Percentiles rank a stretch among this genome's conserved stretches.
phyloP scores from a whole-genome alignment of 345 rosid genomes.

The Gossypium turneri region DNA sequence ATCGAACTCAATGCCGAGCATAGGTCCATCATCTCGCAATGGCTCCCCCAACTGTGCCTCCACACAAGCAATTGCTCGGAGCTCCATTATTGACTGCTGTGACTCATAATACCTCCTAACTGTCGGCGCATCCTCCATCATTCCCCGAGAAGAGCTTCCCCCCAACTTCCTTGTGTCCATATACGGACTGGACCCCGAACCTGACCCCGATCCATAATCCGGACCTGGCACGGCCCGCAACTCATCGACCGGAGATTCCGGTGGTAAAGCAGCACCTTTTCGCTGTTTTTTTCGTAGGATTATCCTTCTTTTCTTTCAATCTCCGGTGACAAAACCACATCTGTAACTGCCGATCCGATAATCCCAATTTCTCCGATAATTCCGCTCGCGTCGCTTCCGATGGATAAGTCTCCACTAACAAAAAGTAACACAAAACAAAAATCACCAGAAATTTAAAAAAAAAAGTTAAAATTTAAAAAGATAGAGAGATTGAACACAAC shows the following conservation, averaged over 20 bases:
- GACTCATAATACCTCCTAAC: conserved; percentile 60
- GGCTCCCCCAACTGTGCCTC: conserved; percentile 97
- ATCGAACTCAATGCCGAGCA: conserved; percentile 96
- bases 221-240: conserved; percentile 39
- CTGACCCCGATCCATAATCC: conserved; percentile 65
- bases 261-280: conserved; percentile 30
- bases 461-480: neutral
- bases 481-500: neutral
- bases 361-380: conserved; percentile 76
- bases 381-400: conserved; percentile 67
- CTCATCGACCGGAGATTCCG: conserved; percentile 46
- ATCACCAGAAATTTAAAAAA: conserved; percentile 10
- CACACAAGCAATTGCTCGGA: conserved; percentile 84
- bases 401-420: conserved; percentile 80
- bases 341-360: conserved; percentile 95
- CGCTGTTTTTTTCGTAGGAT: conserved; percentile 49
- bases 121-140: conserved; percentile 41
- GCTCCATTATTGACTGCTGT: conserved; percentile 66
- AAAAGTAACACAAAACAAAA: neutral
- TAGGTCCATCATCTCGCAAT: conserved; percentile 93
- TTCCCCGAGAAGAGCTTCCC: conserved; percentile 39
- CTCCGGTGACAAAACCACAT: conserved; percentile 99
- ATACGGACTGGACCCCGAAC: conserved; percentile 65
- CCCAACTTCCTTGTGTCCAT: conserved; percentile 48
- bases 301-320: conserved; percentile 83